These are phyloP conservation scores for Oenanthe sinensis DNA, from an alignment of 129 eudicot species.

Conservation along the genomic window DNA sequence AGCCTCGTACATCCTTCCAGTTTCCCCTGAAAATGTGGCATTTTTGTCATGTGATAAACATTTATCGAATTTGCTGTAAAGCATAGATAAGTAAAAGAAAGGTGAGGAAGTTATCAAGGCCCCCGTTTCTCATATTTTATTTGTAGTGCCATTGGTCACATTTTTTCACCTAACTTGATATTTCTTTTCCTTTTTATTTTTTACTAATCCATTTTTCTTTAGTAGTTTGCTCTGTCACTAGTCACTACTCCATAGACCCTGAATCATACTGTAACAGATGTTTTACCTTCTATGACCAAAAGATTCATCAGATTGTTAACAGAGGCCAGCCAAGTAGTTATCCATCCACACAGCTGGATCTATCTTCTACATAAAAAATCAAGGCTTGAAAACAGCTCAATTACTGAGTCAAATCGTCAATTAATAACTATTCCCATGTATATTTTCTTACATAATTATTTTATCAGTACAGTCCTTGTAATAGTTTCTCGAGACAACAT, in stretches of 20 bases:
- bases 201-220: neutral
- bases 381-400: neutral
- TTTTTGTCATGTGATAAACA: neutral
- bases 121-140: neutral
- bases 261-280: neutral
- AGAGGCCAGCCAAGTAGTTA: neutral
- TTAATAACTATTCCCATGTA: neutral
- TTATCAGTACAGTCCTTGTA: neutral
- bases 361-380: neutral
- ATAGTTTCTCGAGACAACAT: neutral
- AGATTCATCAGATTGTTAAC: neutral
- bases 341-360: neutral
- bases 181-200: neutral
- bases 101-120: neutral
- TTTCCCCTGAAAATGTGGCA: conserved; percentile 56
- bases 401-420: conserved; percentile 1
- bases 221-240: neutral
- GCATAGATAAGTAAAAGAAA: neutral
- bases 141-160: neutral
- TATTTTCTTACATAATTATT: neutral
- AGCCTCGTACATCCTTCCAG: conserved; percentile 99
- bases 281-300: neutral
- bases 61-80: neutral
- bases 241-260: neutral
- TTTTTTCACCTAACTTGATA: neutral